Percentiles rank a stretch among this genome's conserved stretches.
Conservation (phyloP, 768 basidiomycete species). For the Solioccasus polychromus region DNA sequence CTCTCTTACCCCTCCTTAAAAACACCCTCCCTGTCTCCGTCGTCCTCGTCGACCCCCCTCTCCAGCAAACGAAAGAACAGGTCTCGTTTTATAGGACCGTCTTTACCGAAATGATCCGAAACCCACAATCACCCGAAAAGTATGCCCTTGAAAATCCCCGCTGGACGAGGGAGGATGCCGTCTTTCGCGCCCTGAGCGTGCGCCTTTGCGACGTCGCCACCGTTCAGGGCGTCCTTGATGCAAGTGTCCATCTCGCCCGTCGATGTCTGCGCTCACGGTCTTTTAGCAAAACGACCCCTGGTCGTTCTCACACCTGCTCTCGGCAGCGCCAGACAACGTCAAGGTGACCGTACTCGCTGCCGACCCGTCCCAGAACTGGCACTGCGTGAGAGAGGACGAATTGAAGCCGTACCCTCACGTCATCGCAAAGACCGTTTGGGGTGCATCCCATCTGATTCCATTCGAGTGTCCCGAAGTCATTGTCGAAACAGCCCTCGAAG, state of each 20-base stretch:
- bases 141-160: neutral
- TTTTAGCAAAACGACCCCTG: constrained; percentile 23
- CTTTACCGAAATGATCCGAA: neutral
- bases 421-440: constrained; percentile 1
- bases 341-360: constrained; percentile 11
- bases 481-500: constrained; percentile 11
- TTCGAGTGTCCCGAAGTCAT: constrained; percentile 13
- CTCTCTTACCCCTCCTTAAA: constrained; percentile 16
- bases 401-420: constrained; percentile 7
- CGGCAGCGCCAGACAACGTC: constrained; percentile 6
- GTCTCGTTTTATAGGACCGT: too few species aligned
- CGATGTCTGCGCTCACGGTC: neutral
- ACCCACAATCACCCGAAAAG: neutral
- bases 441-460: constrained; percentile 13
- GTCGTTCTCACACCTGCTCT: constrained; percentile 16
- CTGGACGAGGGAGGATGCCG: constrained; percentile 5
- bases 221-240: constrained; percentile 12
- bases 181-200: neutral
- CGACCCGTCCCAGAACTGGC: constrained; percentile 9
- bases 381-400: neutral
- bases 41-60: constrained; percentile 21
- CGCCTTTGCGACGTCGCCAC: constrained; percentile 7
- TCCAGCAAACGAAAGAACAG: constrained; percentile 3
- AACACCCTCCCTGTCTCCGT: constrained; percentile 5
- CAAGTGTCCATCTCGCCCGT: too few species aligned